Conservation (phyloP, 306 rosid genomes). For the Cotoneaster glaucophyllus region DNA sequence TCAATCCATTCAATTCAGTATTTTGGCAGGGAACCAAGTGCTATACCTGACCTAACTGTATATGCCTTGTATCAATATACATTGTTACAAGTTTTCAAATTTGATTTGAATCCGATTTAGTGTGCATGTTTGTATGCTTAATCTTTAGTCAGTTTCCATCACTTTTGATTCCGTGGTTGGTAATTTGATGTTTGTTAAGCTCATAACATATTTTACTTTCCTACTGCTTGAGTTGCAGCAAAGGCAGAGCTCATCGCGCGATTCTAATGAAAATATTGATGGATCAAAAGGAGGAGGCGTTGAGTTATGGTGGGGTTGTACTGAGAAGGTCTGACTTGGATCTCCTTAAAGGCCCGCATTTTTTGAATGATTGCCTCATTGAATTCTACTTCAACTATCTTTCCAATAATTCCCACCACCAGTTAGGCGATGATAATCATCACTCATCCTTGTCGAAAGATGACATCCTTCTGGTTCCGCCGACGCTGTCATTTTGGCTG, state of each 20-base stretch:
- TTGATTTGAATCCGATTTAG: too few species aligned
- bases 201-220: too few species aligned
- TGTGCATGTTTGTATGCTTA: too few species aligned
- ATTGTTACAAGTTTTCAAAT: too few species aligned
- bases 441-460: background rate
- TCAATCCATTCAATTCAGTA: too few species aligned
- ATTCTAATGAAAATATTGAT: background rate
- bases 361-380: slow-evolving; percentile 3
- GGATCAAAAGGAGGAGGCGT: background rate
- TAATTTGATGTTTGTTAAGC: too few species aligned
- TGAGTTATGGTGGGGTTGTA: background rate
- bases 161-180: too few species aligned
- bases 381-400: slow-evolving; percentile 4
- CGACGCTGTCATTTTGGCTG: background rate
- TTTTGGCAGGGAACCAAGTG: too few species aligned
- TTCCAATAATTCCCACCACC: background rate
- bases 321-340: background rate
- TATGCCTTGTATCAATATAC: too few species aligned
- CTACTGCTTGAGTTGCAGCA: background rate
- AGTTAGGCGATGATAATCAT: background rate
- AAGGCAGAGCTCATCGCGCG: too few species aligned
- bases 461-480: slow-evolving; percentile 6
- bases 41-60: too few species aligned
- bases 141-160: too few species aligned
- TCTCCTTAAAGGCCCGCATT: slow-evolving; percentile 1